Percentiles rank a stretch among this genome's conserved stretches.
These are phyloP conservation scores for Colletotrichum sp. DNA, from an alignment of 2,329 filamentous ascomycete genomes.

Conservation along the genomic window DNA sequence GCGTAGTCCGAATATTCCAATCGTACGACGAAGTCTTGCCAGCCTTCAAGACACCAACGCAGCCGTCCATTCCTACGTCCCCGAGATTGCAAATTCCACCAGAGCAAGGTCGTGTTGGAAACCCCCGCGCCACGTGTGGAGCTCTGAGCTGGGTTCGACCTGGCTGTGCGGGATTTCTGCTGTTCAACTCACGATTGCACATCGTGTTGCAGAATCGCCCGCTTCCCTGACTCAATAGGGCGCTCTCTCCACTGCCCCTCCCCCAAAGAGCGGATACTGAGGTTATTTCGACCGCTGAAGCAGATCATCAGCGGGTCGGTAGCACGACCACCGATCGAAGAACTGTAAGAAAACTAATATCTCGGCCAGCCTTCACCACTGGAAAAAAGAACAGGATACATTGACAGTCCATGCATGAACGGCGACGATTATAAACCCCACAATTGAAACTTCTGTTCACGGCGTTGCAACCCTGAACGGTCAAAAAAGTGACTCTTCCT, in stretches of 20 bases:
- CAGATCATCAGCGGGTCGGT: background rate
- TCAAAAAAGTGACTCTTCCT: background rate
- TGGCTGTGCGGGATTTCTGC: background rate
- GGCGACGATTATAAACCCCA: background rate
- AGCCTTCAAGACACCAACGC: background rate
- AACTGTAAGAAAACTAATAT: background rate
- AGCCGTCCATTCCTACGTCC: background rate
- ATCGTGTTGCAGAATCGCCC: background rate
- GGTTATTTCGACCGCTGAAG: background rate
- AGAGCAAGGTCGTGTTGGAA: background rate
- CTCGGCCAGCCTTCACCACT: background rate
- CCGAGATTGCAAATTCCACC: background rate
- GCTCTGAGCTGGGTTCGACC: background rate
- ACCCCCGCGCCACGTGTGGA: background rate
- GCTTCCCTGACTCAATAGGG: background rate
- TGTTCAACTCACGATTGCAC: background rate
- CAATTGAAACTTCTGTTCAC: background rate
- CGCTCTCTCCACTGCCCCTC: background rate
- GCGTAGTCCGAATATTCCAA: background rate
- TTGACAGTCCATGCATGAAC: background rate
- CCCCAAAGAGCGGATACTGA: background rate
- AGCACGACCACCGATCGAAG: background rate
- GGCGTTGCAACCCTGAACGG: background rate
- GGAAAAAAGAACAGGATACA: background rate
- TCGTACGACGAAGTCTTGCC: background rate